Conservation (phyloP, 352 stramenopile genomes). For the Blastocystis sp. region DNA sequence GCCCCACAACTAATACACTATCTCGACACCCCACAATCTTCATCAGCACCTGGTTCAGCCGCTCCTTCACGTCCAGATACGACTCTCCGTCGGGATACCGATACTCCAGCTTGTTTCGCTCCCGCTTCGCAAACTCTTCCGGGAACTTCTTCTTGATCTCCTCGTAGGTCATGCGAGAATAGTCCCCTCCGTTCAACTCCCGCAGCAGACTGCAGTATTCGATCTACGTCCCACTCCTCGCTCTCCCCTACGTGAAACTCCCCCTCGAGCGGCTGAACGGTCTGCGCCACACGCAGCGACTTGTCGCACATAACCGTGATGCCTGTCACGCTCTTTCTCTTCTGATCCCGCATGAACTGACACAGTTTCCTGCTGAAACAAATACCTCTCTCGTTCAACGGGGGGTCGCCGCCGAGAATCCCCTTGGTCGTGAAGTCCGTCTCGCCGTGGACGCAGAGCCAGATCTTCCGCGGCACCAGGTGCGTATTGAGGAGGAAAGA, state of each 20-base stretch:
- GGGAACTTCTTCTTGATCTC: slow-evolving; percentile 75
- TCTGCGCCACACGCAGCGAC: slow-evolving; percentile 45
- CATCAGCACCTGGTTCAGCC: slow-evolving; percentile 78
- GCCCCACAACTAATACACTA: slow-evolving; percentile 59
- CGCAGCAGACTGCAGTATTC: slow-evolving; percentile 77
- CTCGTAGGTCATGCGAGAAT: slow-evolving; percentile 73
- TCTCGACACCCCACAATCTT: slow-evolving; percentile 74
- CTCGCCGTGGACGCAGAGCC: slow-evolving; percentile 73
- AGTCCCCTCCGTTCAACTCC: slow-evolving; percentile 76
- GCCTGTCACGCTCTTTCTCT: not conserved
- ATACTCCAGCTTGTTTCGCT: slow-evolving; percentile 80
- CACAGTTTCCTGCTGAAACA: slow-evolving; percentile 70
- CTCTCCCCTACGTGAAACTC: not conserved
- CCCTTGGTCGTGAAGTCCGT: slow-evolving; percentile 70
- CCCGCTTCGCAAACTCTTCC: slow-evolving; percentile 70
- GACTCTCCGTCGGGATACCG: slow-evolving; percentile 77
- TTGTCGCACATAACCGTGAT: slow-evolving; percentile 45
- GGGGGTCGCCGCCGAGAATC: slow-evolving; percentile 64
- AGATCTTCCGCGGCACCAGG: slow-evolving; percentile 75
- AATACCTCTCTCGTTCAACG: slow-evolving; percentile 72
- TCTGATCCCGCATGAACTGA: slow-evolving; percentile 71
- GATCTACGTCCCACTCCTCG: slow-evolving; percentile 11
- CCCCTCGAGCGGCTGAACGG: slow-evolving; percentile 53
- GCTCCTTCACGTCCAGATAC: slow-evolving; percentile 82
- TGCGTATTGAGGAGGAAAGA: slow-evolving; percentile 74